Evolutionary conservation across 1,284 basidiomycete species (phyloP).

Genomic region (Pascua sp.): DNA sequence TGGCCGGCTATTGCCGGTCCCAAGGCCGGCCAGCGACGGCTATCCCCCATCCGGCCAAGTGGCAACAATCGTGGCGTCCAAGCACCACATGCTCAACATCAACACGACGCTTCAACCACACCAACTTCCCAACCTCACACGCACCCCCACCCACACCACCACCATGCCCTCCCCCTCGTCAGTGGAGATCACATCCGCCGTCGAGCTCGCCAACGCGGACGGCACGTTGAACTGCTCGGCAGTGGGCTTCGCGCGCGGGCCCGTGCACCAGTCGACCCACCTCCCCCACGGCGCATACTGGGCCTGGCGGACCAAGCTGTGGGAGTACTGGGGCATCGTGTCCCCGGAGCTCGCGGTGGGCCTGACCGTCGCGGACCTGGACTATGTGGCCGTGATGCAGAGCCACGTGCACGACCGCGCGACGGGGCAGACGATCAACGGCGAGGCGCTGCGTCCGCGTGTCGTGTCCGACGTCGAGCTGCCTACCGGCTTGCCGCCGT

Average conservation of each 20-base stretch:
- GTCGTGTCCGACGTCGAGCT: not conserved
- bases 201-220: too few species aligned
- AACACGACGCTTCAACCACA: too few species aligned
- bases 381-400: constrained; percentile 5
- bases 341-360: not conserved
- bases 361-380: constrained; percentile 9
- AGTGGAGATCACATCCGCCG: too few species aligned
- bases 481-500: not conserved
- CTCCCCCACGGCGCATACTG: constrained; percentile 1
- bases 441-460: not conserved
- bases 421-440: not conserved
- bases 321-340: constrained; percentile 9
- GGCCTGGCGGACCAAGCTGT: constrained; percentile 5
- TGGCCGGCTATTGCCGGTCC: too few species aligned
- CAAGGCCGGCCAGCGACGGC: too few species aligned
- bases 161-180: too few species aligned
- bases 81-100: too few species aligned
- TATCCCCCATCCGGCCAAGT: too few species aligned
- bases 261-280: not conserved
- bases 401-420: not conserved
- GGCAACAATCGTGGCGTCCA: too few species aligned
- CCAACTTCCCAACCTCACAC: too few species aligned
- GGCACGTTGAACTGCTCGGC: not conserved
- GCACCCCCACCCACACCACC: too few species aligned
- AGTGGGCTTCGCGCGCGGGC: not conserved